Conservation (phyloP, 2,329 filamentous ascomycete genomes). For the Cadophora luteo-olivacea region DNA sequence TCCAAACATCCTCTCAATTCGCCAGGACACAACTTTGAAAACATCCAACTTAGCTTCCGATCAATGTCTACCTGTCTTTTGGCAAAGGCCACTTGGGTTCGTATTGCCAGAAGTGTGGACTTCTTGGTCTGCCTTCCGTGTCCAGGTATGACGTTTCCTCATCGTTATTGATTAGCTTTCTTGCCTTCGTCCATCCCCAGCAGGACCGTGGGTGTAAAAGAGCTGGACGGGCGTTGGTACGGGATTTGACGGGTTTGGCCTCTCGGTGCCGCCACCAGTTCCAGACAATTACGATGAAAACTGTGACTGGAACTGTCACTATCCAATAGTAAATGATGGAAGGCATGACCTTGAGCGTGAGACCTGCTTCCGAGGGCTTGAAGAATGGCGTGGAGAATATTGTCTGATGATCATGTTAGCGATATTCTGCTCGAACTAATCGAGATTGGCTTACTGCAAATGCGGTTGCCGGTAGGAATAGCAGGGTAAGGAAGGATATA, state of each 20-base stretch:
- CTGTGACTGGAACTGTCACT: background rate
- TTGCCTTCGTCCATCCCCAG: background rate
- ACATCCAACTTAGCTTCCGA: background rate
- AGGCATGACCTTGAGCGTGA: background rate
- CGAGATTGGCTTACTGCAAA: background rate
- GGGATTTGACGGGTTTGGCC: background rate
- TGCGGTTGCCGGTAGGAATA: background rate
- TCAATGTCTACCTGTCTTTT: background rate
- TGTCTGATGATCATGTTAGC: background rate
- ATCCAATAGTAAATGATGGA: constrained; percentile 1
- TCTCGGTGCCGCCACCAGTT: background rate
- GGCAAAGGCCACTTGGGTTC: background rate
- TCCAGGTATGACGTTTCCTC: background rate
- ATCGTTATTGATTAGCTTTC: background rate
- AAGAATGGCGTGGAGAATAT: constrained; percentile 2
- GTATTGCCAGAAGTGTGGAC: background rate
- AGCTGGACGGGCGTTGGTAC: background rate
- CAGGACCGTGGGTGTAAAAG: background rate
- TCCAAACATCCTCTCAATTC: background rate
- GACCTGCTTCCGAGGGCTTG: background rate
- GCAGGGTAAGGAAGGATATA: background rate
- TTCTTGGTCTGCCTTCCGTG: background rate
- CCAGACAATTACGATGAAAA: background rate
- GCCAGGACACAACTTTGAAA: background rate
- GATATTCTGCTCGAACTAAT: background rate